A percentile compares a stretch with the other conserved stretches of the same genome.
phyloP scores from a whole-genome alignment of 371 early-diverging fungal genomes.

The Actinomucor elegans region DNA sequence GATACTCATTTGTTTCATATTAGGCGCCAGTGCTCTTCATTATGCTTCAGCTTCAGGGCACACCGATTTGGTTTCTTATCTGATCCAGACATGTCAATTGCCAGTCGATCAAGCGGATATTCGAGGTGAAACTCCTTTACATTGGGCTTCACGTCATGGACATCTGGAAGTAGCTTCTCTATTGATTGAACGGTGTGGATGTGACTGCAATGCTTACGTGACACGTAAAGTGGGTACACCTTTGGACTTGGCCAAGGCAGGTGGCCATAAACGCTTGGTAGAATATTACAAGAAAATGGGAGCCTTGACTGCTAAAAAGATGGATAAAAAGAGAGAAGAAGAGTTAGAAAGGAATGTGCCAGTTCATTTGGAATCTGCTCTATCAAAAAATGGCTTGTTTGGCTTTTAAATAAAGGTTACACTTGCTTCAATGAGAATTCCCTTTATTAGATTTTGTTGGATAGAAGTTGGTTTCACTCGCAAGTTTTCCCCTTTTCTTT shows the following conservation, averaged over 20 bases:
- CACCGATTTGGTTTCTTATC: constrained; percentile 36
- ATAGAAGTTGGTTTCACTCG: too few relatives aligned
- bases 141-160: constrained; percentile 46
- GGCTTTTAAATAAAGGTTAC: constrained; percentile 14
- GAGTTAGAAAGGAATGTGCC: constrained; percentile 29
- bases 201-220: constrained; percentile 39
- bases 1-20: background rate
- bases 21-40: constrained; percentile 46
- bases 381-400: constrained; percentile 44
- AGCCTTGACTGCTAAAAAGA: constrained; percentile 39
- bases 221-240: constrained; percentile 43
- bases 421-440: constrained; percentile 5
- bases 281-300: constrained; percentile 49
- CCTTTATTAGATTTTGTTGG: background rate
- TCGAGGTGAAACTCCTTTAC: constrained; percentile 38
- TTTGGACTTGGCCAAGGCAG: constrained; percentile 40
- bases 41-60: constrained; percentile 50
- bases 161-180: constrained; percentile 40
- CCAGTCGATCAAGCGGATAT: constrained; percentile 31
- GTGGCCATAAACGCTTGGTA: constrained; percentile 36
- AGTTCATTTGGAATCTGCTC: constrained; percentile 34
- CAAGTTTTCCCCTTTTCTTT: constrained; percentile 2
- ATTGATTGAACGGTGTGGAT: constrained; percentile 41
- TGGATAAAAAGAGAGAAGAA: constrained; percentile 47
- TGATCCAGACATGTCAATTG: constrained; percentile 35